A percentile compares a stretch with the other conserved stretches of the same genome.
These are phyloP conservation scores for Panus rudis DNA, from an alignment of 768 basidiomycete genomes.

Conservation along the genomic window DNA sequence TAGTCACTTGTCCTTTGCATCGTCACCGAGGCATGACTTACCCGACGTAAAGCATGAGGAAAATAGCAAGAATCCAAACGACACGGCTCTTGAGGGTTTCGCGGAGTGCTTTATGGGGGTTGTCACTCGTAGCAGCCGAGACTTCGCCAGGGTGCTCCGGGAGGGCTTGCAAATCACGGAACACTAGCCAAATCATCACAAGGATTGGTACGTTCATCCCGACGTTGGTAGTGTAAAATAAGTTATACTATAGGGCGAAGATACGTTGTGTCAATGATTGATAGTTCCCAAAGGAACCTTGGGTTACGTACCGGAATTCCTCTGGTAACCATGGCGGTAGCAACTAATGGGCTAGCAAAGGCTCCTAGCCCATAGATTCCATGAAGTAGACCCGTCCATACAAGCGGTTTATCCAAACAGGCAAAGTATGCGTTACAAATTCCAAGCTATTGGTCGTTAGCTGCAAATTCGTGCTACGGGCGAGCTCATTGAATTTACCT, in stretches of 20 bases:
- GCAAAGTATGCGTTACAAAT: slow-evolving; percentile 23
- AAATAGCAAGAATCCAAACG: slow-evolving; percentile 22
- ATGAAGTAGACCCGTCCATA: slow-evolving; percentile 20
- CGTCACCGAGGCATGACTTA: not conserved
- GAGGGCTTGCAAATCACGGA: slow-evolving; percentile 15
- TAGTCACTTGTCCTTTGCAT: not conserved
- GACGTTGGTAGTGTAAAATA: slow-evolving; percentile 21
- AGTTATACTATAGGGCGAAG: slow-evolving; percentile 12
- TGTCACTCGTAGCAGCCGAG: not conserved
- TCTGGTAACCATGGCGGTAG: slow-evolving; percentile 17
- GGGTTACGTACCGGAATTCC: slow-evolving; percentile 17
- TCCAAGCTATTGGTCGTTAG: slow-evolving; percentile 9
- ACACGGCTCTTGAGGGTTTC: slow-evolving; percentile 16
- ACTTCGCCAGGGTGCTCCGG: slow-evolving; percentile 13
- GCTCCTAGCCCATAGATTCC: slow-evolving; percentile 21
- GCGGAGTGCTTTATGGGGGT: slow-evolving; percentile 1
- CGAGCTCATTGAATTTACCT: slow-evolving; percentile 10
- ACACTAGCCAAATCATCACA: slow-evolving; percentile 17
- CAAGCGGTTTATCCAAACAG: slow-evolving; percentile 17
- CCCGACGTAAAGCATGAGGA: slow-evolving; percentile 23
- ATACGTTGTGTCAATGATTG: not conserved
- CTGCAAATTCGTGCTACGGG: not conserved
- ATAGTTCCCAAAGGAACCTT: not conserved
- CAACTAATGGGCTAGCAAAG: slow-evolving; percentile 18
- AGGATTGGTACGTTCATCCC: slow-evolving; percentile 19